These are phyloP conservation scores for Calocybe cyanea DNA, from an alignment of 768 basidiomycete species.

Conservation along the genomic window DNA sequence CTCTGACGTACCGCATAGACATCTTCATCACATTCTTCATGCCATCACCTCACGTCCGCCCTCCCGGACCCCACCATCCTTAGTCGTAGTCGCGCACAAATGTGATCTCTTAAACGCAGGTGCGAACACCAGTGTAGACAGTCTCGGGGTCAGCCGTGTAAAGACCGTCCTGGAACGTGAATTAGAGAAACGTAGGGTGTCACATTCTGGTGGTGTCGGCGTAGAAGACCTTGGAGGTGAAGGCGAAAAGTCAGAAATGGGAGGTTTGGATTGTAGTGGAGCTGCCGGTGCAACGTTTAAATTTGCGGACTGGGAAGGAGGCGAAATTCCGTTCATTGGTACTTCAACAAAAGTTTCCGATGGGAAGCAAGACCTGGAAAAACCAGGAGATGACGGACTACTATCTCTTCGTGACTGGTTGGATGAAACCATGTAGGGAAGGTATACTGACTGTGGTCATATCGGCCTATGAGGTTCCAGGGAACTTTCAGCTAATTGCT, in stretches of 20 bases:
- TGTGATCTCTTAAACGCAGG: slow-evolving; percentile 61
- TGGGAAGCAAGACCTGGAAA: slow-evolving; percentile 29
- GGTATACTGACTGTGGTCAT: not conserved
- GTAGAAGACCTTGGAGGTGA: slow-evolving; percentile 75
- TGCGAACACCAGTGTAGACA: slow-evolving; percentile 29
- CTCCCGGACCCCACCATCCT: slow-evolving; percentile 53
- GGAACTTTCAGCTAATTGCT: no score
- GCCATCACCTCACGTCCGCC: slow-evolving; percentile 70
- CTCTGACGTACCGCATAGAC: slow-evolving; percentile 36
- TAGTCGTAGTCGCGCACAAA: slow-evolving; percentile 76
- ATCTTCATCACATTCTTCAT: slow-evolving; percentile 70
- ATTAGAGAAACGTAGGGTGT: slow-evolving; percentile 68
- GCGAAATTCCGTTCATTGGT: slow-evolving; percentile 66
- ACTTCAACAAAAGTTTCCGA: slow-evolving; percentile 40
- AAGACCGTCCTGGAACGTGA: slow-evolving; percentile 80
- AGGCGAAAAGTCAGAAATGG: slow-evolving; percentile 59
- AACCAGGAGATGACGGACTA: slow-evolving; percentile 36
- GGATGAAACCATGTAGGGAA: slow-evolving; percentile 36
- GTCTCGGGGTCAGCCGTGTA: slow-evolving; percentile 64
- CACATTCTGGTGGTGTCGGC: slow-evolving; percentile 62
- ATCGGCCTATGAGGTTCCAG: not conserved
- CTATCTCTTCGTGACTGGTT: slow-evolving; percentile 46
- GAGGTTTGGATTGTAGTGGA: slow-evolving; percentile 69
- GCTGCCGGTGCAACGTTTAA: slow-evolving; percentile 54
- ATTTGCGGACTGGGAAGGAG: slow-evolving; percentile 83